Evolutionary conservation across 2,329 filamentous ascomycete genomes (phyloP).

Genomic region (Passalora sequoiae): DNA sequence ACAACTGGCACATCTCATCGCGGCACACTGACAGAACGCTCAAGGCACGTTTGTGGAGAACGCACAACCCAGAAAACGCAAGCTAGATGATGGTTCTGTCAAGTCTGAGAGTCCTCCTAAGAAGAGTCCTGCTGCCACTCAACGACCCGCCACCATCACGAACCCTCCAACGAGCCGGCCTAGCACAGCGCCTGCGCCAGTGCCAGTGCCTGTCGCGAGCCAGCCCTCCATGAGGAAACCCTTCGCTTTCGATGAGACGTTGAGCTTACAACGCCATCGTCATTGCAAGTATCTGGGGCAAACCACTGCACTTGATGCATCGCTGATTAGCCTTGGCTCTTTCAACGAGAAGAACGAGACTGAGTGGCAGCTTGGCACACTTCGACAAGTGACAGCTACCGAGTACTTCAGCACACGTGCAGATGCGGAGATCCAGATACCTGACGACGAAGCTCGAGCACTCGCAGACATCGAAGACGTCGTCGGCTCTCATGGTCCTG

Average conservation of each 20-base stretch:
- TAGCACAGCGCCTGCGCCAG: slow-evolving; percentile 2
- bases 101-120: slow-evolving; percentile 23
- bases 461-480: slow-evolving; percentile 68
- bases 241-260: slow-evolving; percentile 41
- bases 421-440: slow-evolving; percentile 65
- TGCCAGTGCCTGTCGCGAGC: neutral
- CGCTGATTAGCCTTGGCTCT: slow-evolving; percentile 72
- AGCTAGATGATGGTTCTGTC: slow-evolving; percentile 56
- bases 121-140: slow-evolving; percentile 19
- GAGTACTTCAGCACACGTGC: slow-evolving; percentile 78
- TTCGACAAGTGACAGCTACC: slow-evolving; percentile 69
- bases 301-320: slow-evolving; percentile 77
- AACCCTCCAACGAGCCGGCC: slow-evolving; percentile 7
- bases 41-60: slow-evolving; percentile 75
- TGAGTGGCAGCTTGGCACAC: slow-evolving; percentile 56
- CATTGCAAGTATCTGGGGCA: slow-evolving; percentile 80
- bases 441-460: slow-evolving; percentile 65
- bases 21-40: no score
- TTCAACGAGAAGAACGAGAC: slow-evolving; percentile 81
- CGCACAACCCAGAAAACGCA: slow-evolving; percentile 73
- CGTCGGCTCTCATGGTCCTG: slow-evolving; percentile 70
- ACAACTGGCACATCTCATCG: no score
- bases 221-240: slow-evolving; percentile 27
- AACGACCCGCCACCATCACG: slow-evolving; percentile 12
- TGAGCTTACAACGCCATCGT: slow-evolving; percentile 71